Base-by-base conservation (phyloP, 2,329 filamentous ascomycete species). In the Aureobasidium sp. region DNA sequence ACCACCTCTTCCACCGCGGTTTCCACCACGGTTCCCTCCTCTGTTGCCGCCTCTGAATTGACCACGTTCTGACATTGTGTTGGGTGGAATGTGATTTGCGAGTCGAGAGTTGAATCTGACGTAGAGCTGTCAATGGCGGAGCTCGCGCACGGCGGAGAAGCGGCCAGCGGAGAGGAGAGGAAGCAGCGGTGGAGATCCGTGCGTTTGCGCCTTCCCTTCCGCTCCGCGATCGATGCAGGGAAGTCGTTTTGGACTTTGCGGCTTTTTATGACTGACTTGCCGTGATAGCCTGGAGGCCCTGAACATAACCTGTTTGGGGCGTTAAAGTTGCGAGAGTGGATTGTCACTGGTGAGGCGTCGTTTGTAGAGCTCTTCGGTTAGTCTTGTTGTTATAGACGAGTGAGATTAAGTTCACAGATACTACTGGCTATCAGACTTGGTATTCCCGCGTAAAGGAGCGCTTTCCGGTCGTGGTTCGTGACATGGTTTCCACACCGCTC, bases 21-120 rank as follows among this genome's bases (percentile, higher is more conserved):
- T 76, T 9, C 74, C 69, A 21, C 74, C 69, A 57, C 70, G 70
- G n/a, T 74, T 77, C 62, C 78, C 82, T 16, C 75, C 70, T 54
- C 73, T 71, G 44, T 75, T 69, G 49, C 75, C 72, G 59, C 79
- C 79, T 65, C 80, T 74, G 70, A 80, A 79, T 67, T 75, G 74
- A 65, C 79, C 81, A 65, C 82, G 80, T 72, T 80, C 83, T 69
- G 81, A 85, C 84, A 78, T 85, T 34, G 14, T 45, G 58, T 51
- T 36, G 11, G 44, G 10, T 11, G 44, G 14, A 25, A 29, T 59
- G 61, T 54, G 58, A 16, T 51, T 27, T 36, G 48, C 21, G 37
- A 2, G 37, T 36, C 34, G 36, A 36, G 16, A 25, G 45, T 42
- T 30, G 45, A 49, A 32, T 37, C 54, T 58, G 54, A 58, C 54